Conservation (phyloP, 495 filamentous ascomycete species). For the Aspergillus mulundensis region DNA sequence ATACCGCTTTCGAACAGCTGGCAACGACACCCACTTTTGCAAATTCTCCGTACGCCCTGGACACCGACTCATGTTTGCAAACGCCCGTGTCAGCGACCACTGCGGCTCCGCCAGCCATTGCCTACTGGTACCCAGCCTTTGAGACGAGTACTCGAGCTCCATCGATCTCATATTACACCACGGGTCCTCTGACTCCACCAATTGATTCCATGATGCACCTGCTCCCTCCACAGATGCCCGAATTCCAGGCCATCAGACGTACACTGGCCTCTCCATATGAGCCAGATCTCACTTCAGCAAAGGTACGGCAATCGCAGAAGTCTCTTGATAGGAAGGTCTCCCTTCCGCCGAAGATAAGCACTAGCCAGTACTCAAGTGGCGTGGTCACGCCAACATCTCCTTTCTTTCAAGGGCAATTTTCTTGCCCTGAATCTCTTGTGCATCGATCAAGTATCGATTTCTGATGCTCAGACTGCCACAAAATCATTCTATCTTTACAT, state of each 20-base stretch:
- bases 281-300: slow-evolving; percentile 20
- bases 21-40: slow-evolving; percentile 14
- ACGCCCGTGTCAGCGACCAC: slow-evolving; percentile 17
- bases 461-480: slow-evolving; percentile 6
- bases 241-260: slow-evolving; percentile 22
- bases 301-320: slow-evolving; percentile 24
- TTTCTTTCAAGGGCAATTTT: slow-evolving; percentile 23
- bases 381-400: slow-evolving; percentile 24
- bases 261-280: slow-evolving; percentile 30
- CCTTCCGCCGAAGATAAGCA: slow-evolving; percentile 10
- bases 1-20: slow-evolving; percentile 16
- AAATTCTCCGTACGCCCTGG: slow-evolving; percentile 15
- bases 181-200: slow-evolving; percentile 26
- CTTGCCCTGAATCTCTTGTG: slow-evolving; percentile 20
- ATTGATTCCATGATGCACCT: slow-evolving; percentile 25
- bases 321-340: slow-evolving; percentile 19
- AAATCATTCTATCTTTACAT: background rate
- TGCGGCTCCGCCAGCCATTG: slow-evolving; percentile 20
- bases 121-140: slow-evolving; percentile 34
- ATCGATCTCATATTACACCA: slow-evolving; percentile 23
- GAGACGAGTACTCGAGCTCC: slow-evolving; percentile 27
- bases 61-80: slow-evolving; percentile 15
- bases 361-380: slow-evolving; percentile 14
- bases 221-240: slow-evolving; percentile 21
- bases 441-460: slow-evolving; percentile 27